Evolutionary conservation across 495 filamentous ascomycete species (phyloP).

Genomic region (Podospora sp.): DNA sequence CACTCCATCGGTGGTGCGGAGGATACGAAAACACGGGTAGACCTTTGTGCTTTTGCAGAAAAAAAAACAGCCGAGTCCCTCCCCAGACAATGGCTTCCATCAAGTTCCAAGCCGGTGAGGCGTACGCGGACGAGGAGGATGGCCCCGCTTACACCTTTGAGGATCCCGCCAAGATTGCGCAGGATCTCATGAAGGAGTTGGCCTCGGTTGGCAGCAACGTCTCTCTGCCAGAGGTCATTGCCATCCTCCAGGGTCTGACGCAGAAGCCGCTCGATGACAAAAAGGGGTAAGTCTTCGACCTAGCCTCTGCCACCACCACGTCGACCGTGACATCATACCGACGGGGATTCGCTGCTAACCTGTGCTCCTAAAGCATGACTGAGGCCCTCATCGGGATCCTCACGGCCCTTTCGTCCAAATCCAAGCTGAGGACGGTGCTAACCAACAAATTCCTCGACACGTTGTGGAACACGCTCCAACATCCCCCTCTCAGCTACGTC

Average conservation of each 20-base stretch:
- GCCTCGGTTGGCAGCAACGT: conserved; percentile 28
- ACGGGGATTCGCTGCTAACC: background rate
- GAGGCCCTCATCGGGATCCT: conserved; percentile 39
- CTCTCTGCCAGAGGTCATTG: conserved; percentile 27
- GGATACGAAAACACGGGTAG: no score
- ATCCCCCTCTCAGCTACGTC: conserved; percentile 66
- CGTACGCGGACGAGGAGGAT: conserved; percentile 16
- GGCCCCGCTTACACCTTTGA: conserved; percentile 29
- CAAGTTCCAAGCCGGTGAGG: conserved; percentile 25
- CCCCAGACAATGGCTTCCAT: conserved; percentile 4
- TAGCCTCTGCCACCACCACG: no score
- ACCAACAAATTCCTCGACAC: conserved; percentile 63
- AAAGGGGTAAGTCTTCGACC: conserved; percentile 28
- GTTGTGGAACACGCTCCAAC: conserved; percentile 69
- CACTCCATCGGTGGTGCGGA: no score
- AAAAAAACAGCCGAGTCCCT: background rate
- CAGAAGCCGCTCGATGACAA: conserved; percentile 40
- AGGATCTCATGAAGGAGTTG: conserved; percentile 33
- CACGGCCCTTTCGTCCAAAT: conserved; percentile 56
- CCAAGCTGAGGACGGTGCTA: conserved; percentile 52
- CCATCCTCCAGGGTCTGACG: conserved; percentile 32
- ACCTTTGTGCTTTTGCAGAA: background rate
- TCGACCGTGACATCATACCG: no score
- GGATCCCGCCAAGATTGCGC: conserved; percentile 33
- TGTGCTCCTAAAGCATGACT: conserved; percentile 22